Percentiles rank a stretch among this genome's conserved stretches.
phyloP scores from a whole-genome alignment of 352 stramenopile species.

The Globisporangium polare region DNA sequence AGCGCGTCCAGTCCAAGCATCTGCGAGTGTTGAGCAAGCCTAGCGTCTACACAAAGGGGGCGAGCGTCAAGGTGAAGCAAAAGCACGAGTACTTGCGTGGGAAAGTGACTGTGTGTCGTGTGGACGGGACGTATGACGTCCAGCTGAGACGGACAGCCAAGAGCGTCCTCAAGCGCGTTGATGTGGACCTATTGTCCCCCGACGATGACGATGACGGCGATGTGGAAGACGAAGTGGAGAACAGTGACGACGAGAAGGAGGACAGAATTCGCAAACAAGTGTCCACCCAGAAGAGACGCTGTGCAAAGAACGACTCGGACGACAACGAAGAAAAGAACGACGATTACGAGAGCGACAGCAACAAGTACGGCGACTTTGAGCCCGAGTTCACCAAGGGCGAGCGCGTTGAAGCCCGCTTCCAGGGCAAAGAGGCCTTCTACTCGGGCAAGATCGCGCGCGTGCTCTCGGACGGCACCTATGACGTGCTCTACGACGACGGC shows the following conservation, averaged over 20 bases:
- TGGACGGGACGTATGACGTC: slow-evolving; percentile 57
- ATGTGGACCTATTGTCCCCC: slow-evolving; percentile 37
- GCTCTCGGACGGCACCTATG: slow-evolving; percentile 44
- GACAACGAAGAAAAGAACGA: slow-evolving; percentile 16
- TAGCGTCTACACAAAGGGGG: slow-evolving; percentile 30
- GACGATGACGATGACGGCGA: slow-evolving; percentile 35
- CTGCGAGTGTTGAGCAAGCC: slow-evolving; percentile 23
- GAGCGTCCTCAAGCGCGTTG: slow-evolving; percentile 30
- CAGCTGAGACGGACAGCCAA: slow-evolving; percentile 18
- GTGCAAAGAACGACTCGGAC: slow-evolving; percentile 15
- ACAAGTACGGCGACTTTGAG: slow-evolving; percentile 36
- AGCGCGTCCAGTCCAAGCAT: slow-evolving; percentile 27
- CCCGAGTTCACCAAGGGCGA: slow-evolving; percentile 53
- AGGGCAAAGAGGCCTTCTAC: slow-evolving; percentile 46
- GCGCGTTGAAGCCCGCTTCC: slow-evolving; percentile 58
- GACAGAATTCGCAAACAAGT: not conserved
- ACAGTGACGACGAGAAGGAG: not conserved
- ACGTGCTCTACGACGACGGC: slow-evolving; percentile 74
- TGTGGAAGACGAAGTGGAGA: slow-evolving; percentile 17
- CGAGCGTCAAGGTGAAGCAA: slow-evolving; percentile 49
- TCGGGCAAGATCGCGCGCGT: slow-evolving; percentile 44
- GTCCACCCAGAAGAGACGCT: slow-evolving; percentile 6
- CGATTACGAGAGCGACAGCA: slow-evolving; percentile 17
- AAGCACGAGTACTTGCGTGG: slow-evolving; percentile 55
- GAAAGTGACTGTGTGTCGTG: slow-evolving; percentile 29